Conservation (phyloP, 331 rosid genomes). For the Cydonia oblonga region DNA sequence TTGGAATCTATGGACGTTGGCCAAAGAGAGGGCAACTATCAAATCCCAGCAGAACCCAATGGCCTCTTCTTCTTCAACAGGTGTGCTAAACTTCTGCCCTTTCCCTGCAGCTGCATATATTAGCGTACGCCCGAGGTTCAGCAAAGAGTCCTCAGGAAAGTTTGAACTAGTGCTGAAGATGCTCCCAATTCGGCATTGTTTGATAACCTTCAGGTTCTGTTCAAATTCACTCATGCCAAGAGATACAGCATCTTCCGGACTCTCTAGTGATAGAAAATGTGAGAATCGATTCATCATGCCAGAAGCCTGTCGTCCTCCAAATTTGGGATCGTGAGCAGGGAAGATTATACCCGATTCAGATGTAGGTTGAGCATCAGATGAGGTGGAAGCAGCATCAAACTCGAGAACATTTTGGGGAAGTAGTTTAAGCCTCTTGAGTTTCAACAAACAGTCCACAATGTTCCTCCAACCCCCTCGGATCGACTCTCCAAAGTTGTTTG, state of each 20-base stretch:
- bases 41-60: conserved; percentile 90
- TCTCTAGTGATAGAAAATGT: conserved; percentile 45
- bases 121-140: conserved; percentile 60
- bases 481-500: conserved; percentile 53
- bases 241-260: conserved; percentile 44
- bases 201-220: conserved; percentile 70
- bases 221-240: conserved; percentile 68
- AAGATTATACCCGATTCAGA: conserved; percentile 36
- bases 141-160: conserved; percentile 54
- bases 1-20: conserved; percentile 53
- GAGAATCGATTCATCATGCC: conserved; percentile 39
- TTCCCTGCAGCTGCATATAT: conserved; percentile 86
- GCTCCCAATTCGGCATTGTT: conserved; percentile 61
- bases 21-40: conserved; percentile 40
- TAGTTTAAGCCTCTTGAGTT: conserved; percentile 70
- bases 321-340: conserved; percentile 32
- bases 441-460: conserved; percentile 74
- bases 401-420: conserved; percentile 66
- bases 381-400: conserved; percentile 26
- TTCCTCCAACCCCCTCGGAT: conserved; percentile 85
- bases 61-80: conserved; percentile 82
- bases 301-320: conserved; percentile 31
- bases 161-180: conserved; percentile 52
- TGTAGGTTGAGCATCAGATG: conserved; percentile 19
- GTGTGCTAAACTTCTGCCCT: conserved; percentile 86